These are phyloP conservation scores for Epicoccum nigrum DNA, from an alignment of 2,329 filamentous ascomycete genomes.

Conservation along the genomic window DNA sequence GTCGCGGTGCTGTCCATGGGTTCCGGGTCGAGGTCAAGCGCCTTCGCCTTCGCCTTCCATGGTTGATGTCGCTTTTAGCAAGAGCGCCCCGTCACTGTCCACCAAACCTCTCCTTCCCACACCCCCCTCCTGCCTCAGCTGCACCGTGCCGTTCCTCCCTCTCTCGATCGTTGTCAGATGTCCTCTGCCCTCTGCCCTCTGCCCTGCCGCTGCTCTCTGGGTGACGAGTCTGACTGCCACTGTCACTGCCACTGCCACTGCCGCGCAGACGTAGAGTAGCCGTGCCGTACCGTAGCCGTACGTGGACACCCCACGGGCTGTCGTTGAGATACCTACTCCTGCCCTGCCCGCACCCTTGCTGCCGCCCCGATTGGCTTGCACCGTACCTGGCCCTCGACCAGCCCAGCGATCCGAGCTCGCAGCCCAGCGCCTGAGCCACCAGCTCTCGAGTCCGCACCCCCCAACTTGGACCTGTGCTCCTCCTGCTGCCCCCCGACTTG, in stretches of 20 bases:
- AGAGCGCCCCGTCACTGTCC: slow-evolving; percentile 19
- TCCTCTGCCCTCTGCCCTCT: slow-evolving; percentile 11
- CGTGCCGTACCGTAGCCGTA: too few relatives aligned
- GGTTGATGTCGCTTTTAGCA: slow-evolving; percentile 21
- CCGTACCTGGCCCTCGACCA: slow-evolving; percentile 21
- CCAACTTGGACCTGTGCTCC: slow-evolving; percentile 37
- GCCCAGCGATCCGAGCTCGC: slow-evolving; percentile 27
- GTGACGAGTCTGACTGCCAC: too few relatives aligned
- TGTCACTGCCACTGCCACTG: slow-evolving; percentile 7
- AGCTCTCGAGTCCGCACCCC: slow-evolving; percentile 31
- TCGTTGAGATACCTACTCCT: not conserved
- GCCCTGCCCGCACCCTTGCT: slow-evolving; percentile 16
- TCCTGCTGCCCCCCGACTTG: slow-evolving; percentile 2
- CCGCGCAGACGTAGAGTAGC: slow-evolving; percentile 1
- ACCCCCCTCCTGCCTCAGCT: slow-evolving; percentile 8
- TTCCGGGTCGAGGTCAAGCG: slow-evolving; percentile 17
- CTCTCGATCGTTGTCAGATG: slow-evolving; percentile 15
- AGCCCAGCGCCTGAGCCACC: slow-evolving; percentile 21
- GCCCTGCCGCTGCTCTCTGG: slow-evolving; percentile 8
- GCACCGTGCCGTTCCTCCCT: slow-evolving; percentile 20
- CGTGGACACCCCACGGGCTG: not conserved
- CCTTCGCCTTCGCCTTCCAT: slow-evolving; percentile 22
- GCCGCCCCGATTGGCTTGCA: slow-evolving; percentile 24
- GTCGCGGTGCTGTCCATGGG: slow-evolving; percentile 15
- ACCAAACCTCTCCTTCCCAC: slow-evolving; percentile 18